These are phyloP conservation scores for Solanum sitiens DNA, from an alignment of 257 asterid genomes.

Conservation along the genomic window DNA sequence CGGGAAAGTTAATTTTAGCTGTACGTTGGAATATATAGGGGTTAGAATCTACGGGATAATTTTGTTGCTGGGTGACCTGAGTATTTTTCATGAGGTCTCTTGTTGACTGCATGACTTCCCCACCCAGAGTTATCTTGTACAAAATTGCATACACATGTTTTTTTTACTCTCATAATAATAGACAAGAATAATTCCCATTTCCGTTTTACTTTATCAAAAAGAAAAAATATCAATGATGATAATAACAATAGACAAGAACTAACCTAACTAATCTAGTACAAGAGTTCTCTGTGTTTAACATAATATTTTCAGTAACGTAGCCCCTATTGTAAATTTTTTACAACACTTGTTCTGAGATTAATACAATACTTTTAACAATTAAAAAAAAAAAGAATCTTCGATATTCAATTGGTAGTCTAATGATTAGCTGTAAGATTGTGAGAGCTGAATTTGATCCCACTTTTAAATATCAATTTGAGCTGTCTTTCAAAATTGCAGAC, in stretches of 20 bases:
- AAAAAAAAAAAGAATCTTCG: not conserved
- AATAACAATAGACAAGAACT: not conserved
- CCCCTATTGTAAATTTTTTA: not conserved
- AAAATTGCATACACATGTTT: not conserved
- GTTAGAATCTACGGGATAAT: not conserved
- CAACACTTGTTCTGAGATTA: not conserved
- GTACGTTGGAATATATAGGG: not conserved
- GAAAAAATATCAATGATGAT: not conserved
- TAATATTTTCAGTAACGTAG: not conserved
- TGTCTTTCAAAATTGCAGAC: not conserved
- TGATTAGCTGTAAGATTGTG: not conserved
- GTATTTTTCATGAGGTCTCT: not conserved
- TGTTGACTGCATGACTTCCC: not conserved
- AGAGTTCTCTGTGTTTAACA: not conserved
- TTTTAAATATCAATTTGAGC: not conserved
- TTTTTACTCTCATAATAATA: not conserved
- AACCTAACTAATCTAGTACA: not conserved
- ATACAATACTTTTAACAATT: not conserved
- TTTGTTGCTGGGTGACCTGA: not conserved
- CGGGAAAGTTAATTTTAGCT: not conserved
- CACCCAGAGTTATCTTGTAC: not conserved
- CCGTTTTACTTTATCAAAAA: not conserved
- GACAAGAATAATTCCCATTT: not conserved
- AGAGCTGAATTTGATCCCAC: not conserved
- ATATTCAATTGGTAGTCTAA: not conserved